Evolutionary conservation across 192 early-diverging fungal species (phyloP).

Genomic region (Mortierella hygrophila): DNA sequence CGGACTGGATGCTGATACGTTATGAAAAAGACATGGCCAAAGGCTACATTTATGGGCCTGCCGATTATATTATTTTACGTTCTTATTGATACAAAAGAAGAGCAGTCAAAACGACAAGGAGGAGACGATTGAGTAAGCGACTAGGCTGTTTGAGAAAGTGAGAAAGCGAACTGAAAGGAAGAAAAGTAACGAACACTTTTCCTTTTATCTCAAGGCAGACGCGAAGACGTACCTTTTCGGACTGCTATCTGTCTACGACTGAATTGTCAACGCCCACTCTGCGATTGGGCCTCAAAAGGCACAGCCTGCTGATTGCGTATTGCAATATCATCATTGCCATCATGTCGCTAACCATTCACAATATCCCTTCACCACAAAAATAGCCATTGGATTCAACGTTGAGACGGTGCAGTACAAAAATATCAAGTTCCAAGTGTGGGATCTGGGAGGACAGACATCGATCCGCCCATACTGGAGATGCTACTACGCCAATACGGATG

Average conservation of each 20-base stretch:
- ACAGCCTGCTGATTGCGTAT: neutral
- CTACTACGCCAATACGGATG: conserved; percentile 99
- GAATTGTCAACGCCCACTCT: neutral
- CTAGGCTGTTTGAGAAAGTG: neutral
- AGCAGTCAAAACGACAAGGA: neutral
- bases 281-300: neutral
- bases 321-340: no score
- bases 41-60: no score
- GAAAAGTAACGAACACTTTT: neutral
- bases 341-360: neutral
- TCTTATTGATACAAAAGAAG: neutral
- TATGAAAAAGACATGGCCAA: neutral
- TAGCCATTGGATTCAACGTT: conserved; percentile 86
- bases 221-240: neutral
- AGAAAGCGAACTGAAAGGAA: neutral
- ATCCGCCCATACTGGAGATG: conserved; percentile 98
- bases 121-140: neutral
- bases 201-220: no score
- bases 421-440: conserved; percentile 99
- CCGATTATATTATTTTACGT: neutral
- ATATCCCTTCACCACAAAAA: neutral
- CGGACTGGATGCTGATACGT: neutral
- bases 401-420: conserved; percentile 97
- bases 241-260: neutral
- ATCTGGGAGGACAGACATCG: conserved; percentile 91